Evolutionary conservation across 192 early-diverging fungal species (phyloP).

Genomic region (Backusella parvicylindrica): DNA sequence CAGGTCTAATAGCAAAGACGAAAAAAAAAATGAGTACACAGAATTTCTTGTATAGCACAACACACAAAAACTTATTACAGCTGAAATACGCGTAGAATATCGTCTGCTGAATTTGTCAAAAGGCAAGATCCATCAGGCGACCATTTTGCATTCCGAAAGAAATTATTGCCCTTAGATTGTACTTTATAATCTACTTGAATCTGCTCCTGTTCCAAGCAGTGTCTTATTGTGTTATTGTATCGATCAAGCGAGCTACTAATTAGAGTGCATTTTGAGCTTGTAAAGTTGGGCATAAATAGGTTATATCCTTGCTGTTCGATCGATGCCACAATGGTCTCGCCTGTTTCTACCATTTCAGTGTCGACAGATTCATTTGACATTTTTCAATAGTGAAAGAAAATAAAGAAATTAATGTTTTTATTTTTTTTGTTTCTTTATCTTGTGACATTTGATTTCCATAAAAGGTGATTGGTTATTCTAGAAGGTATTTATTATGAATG

Average conservation of each 20-base stretch:
- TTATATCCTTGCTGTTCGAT: background rate
- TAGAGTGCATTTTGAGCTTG: background rate
- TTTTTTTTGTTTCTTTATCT: too few species aligned
- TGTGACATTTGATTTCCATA: background rate
- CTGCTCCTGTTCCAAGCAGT: background rate
- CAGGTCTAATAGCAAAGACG: background rate
- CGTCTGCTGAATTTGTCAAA: conserved; percentile 61
- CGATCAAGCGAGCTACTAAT: background rate
- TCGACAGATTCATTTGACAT: background rate
- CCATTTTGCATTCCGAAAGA: conserved; percentile 62
- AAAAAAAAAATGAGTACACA: conserved; percentile 20
- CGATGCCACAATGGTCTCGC: background rate
- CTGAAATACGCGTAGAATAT: conserved; percentile 53
- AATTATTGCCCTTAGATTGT: conserved; percentile 37
- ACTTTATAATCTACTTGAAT: background rate
- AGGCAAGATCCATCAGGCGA: conserved; percentile 67
- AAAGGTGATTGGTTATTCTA: background rate
- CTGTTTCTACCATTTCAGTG: background rate
- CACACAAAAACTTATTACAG: conserved; percentile 25
- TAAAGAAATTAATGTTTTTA: too few species aligned
- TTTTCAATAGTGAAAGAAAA: background rate
- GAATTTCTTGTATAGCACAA: conserved; percentile 17
- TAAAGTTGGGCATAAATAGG: background rate
- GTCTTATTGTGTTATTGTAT: background rate
- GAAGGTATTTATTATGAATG: background rate